Evolutionary conservation across 306 rosid genomes (phyloP), one percentile per base, ranked within the genome.

Genomic region (Fragaria vesca): DNA sequence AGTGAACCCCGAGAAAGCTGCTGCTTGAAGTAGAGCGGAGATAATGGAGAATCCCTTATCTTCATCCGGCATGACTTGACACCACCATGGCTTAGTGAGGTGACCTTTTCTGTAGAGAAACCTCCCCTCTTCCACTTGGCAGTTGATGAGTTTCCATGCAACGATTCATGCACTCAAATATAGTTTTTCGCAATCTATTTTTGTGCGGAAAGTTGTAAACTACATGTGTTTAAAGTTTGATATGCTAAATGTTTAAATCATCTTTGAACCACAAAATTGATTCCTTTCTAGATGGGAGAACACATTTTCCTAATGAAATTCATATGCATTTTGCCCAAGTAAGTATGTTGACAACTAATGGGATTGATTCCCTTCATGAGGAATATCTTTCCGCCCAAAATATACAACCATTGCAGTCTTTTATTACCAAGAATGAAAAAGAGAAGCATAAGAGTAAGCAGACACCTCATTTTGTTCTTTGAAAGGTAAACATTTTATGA

Each of bases 351-450:
- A 73, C 32, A 12, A 38, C 11, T 38, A 55, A 21, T 1, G 26
- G 67, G 42, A 73, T 73, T 8, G 16, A 52, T 55, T 40, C 76
- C 21, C 2, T 42, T 38, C 46, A 74, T 40, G 40, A 55, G 18
- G 78, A 74, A 72, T 72, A 72, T 52, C 5, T 72, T 52, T 52
- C 76, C 32, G n/a, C 21, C 34, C 7, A 72, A 34, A 34, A 13
- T 6, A 26, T 73, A 6, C 66, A 55, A 36, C 66, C 36, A 61
- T 30, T 62, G 20, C 3, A 12, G 67, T 30, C 15, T 73, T 36
- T 55, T 52, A n/a, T 38, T 40, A 6, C 67, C 51, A 55, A 34
- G 60, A n/a, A 21, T n/a, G 13, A 24, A 73, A 43, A 21, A 13
- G 67, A 71, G 43, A 72, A 21, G 73, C 46, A 46, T 69, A 70